Percentiles rank a stretch among this genome's conserved stretches.
phyloP scores from a whole-genome alignment of 768 basidiomycete genomes.

The Leccinum disarticulatum region DNA sequence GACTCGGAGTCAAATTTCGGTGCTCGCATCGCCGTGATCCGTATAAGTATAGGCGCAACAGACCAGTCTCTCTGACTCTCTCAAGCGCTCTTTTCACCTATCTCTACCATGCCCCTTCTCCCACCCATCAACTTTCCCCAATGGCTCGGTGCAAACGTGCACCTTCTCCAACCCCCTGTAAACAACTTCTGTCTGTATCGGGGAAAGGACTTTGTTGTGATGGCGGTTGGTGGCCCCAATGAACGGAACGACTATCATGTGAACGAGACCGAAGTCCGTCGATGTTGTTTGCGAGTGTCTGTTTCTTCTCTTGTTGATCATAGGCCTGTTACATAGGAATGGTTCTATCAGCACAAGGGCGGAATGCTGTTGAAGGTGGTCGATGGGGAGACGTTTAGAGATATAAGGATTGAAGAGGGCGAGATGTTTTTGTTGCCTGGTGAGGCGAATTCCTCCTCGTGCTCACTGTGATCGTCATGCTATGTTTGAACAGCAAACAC shows the following conservation, averaged over 20 bases:
- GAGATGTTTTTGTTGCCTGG: constrained; percentile 97
- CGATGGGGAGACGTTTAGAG: constrained; percentile 75
- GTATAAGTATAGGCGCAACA: not conserved
- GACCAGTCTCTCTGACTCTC: no score
- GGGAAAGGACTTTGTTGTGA: constrained; percentile 87
- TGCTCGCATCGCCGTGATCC: not conserved
- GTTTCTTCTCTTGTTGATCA: not conserved
- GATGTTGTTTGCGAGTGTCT: not conserved
- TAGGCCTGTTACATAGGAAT: constrained; percentile 56
- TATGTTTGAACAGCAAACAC: constrained; percentile 69
- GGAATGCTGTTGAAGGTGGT: constrained; percentile 88
- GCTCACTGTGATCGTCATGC: not conserved
- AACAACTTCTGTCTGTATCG: constrained; percentile 87
- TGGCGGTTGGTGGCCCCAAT: constrained; percentile 96
- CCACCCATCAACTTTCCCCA: constrained; percentile 86
- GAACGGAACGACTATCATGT: constrained; percentile 92
- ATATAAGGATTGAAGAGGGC: constrained; percentile 89
- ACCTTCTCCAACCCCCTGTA: constrained; percentile 86
- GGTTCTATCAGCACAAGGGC: constrained; percentile 98
- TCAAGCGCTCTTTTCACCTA: no score
- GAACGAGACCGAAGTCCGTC: constrained; percentile 85
- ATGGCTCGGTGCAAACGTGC: constrained; percentile 82
- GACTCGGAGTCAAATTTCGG: not conserved
- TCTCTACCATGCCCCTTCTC: constrained; percentile 59
- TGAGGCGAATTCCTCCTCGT: constrained; percentile 31